Conservation (phyloP, 192 early-diverging fungal species). For the Rhizophagus clarus region DNA sequence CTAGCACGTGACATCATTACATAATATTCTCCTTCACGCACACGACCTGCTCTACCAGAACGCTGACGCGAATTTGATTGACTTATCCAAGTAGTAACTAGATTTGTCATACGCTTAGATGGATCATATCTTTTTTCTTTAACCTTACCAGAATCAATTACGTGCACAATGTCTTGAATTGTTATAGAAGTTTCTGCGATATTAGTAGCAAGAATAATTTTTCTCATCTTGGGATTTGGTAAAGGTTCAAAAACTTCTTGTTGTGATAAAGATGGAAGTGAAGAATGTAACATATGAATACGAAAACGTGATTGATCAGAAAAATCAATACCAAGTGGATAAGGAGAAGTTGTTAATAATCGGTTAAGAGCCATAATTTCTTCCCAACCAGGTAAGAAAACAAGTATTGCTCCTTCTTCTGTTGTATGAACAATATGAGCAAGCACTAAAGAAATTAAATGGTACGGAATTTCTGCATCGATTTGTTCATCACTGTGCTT, state of each 20-base stretch:
- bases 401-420: slow-evolving; percentile 65
- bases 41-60: slow-evolving; percentile 62
- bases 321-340: slow-evolving; percentile 51
- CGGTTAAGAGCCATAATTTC: slow-evolving; percentile 58
- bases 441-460: slow-evolving; percentile 44
- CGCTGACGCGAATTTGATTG: slow-evolving; percentile 60
- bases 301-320: slow-evolving; percentile 49
- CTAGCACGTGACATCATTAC: slow-evolving; percentile 52
- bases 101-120: slow-evolving; percentile 43
- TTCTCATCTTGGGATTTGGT: slow-evolving; percentile 50
- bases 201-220: slow-evolving; percentile 71
- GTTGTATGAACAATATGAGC: slow-evolving; percentile 46
- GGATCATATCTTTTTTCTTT: slow-evolving; percentile 62
- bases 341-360: slow-evolving; percentile 45
- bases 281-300: slow-evolving; percentile 63
- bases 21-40: slow-evolving; percentile 55
- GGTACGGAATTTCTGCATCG: slow-evolving; percentile 45
- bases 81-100: slow-evolving; percentile 53
- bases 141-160: slow-evolving; percentile 68
- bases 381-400: slow-evolving; percentile 72
- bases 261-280: slow-evolving; percentile 61
- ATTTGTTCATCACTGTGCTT: slow-evolving; percentile 42
- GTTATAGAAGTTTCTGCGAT: slow-evolving; percentile 78
- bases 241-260: slow-evolving; percentile 61
- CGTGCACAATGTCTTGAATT: slow-evolving; percentile 72